A percentile compares a stretch with the other conserved stretches of the same genome.
Evolutionary conservation across 2,329 filamentous ascomycete genomes (phyloP).

Genomic region (Trichoderma sp.): DNA sequence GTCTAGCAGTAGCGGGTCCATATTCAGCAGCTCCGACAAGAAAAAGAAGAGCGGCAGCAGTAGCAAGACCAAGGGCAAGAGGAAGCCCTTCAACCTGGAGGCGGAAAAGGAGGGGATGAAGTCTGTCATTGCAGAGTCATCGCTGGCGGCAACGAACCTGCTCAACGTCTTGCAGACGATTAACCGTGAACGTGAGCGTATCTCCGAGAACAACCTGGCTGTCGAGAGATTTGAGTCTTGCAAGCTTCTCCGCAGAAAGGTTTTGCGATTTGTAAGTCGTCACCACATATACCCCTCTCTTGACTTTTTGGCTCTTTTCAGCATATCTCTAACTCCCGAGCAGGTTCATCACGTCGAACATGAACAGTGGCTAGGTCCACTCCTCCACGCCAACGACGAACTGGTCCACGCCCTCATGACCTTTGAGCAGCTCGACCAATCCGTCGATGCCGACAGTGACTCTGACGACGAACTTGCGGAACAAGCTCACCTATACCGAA

Average conservation of each 20-base stretch:
- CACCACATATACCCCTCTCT: background rate
- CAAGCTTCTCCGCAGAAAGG: constrained; percentile 80
- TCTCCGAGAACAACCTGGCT: constrained; percentile 79
- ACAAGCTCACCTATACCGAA: constrained; percentile 65
- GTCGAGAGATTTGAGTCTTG: constrained; percentile 80
- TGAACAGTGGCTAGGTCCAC: constrained; percentile 86
- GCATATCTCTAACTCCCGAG: background rate
- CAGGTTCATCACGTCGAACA: constrained; percentile 86
- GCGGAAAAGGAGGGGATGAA: constrained; percentile 87
- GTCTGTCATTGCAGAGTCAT: constrained; percentile 82
- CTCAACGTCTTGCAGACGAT: constrained; percentile 85
- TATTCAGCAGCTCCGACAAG: constrained; percentile 51
- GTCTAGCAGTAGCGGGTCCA: constrained; percentile 38
- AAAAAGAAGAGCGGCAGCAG: constrained; percentile 49
- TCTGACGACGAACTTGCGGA: constrained; percentile 69
- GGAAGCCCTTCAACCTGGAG: constrained; percentile 76
- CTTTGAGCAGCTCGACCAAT: constrained; percentile 89
- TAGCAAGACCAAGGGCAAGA: constrained; percentile 49
- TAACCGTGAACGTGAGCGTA: constrained; percentile 84
- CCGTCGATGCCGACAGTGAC: constrained; percentile 74
- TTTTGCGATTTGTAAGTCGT: constrained; percentile 72
- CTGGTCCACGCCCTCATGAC: constrained; percentile 92
- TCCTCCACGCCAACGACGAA: constrained; percentile 93
- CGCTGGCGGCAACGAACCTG: constrained; percentile 88
- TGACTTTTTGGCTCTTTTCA: background rate